phyloP scores from a whole-genome alignment of 305 asterid species.

The Fraxinus sp. region DNA sequence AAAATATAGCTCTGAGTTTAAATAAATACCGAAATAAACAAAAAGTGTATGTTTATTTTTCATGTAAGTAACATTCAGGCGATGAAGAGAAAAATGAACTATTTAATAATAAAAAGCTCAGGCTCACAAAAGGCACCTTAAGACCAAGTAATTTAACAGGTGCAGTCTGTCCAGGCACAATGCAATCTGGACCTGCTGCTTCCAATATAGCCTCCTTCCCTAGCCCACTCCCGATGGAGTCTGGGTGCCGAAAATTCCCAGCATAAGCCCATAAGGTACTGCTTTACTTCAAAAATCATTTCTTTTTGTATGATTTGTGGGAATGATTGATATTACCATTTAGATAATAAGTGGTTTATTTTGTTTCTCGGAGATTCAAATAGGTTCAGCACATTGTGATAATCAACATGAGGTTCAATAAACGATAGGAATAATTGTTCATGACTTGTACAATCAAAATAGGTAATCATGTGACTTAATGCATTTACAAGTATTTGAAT shows the following conservation, averaged over 20 bases:
- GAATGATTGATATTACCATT: not conserved
- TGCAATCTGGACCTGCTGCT: constrained; percentile 96
- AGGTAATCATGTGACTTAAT: not conserved
- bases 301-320: not conserved
- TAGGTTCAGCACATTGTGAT: not conserved
- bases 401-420: not conserved
- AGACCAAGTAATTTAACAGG: constrained; percentile 86
- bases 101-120: not conserved
- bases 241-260: constrained; percentile 49
- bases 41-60: not conserved
- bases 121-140: constrained; percentile 49
- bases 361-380: not conserved
- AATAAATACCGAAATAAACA: not conserved
- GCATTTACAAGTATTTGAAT: not conserved
- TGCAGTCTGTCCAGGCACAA: constrained; percentile 78
- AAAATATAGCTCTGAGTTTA: not conserved
- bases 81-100: constrained; percentile 4
- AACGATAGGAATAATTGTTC: too few relatives aligned
- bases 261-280: constrained; percentile 4
- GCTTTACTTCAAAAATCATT: not conserved
- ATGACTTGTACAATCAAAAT: not conserved
- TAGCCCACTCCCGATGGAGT: constrained; percentile 82
- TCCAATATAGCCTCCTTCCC: constrained; percentile 82
- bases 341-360: not conserved
- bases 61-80: not conserved